Percentiles rank a stretch among this genome's conserved stretches.
phyloP scores from a whole-genome alignment of 768 basidiomycete genomes.

The Leucogyrophana mollusca region DNA sequence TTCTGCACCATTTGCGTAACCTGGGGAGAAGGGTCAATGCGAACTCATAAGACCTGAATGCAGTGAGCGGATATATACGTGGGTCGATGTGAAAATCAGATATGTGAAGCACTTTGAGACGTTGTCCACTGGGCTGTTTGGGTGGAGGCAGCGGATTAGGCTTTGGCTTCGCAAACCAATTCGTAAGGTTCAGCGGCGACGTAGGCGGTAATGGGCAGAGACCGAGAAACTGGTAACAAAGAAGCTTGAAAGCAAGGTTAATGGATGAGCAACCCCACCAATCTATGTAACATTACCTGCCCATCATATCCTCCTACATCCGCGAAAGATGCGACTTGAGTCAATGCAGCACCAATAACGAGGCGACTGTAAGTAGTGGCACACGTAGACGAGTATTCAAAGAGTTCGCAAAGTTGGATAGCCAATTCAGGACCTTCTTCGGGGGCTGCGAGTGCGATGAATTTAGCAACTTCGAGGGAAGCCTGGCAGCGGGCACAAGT shows the following conservation, averaged over 20 bases:
- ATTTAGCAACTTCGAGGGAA: conserved; percentile 60
- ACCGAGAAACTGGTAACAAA: conserved; percentile 60
- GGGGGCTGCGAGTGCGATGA: conserved; percentile 63
- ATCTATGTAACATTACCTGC: conserved; percentile 41
- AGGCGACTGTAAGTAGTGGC: conserved; percentile 43
- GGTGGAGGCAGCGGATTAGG: conserved; percentile 61
- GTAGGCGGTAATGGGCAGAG: conserved; percentile 59
- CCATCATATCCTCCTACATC: conserved; percentile 74
- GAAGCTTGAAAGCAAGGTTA: conserved; percentile 33
- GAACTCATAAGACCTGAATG: conserved; percentile 1
- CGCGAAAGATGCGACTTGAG: conserved; percentile 71
- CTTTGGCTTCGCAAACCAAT: conserved; percentile 78
- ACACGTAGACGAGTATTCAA: conserved; percentile 54
- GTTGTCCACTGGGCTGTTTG: conserved; percentile 59
- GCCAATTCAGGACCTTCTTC: conserved; percentile 56
- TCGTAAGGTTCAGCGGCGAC: conserved; percentile 57
- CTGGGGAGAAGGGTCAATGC: conserved; percentile 29
- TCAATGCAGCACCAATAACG: conserved; percentile 57
- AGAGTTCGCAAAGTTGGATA: conserved; percentile 58
- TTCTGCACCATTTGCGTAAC: conserved; percentile 68
- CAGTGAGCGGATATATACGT: conserved; percentile 35
- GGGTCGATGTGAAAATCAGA: conserved; percentile 79
- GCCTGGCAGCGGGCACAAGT: conserved; percentile 62
- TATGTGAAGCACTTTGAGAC: conserved; percentile 72
- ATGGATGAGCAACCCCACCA: background rate